Conservation (phyloP, 2,329 filamentous ascomycete genomes). For the Dactylellina drechsleri region DNA sequence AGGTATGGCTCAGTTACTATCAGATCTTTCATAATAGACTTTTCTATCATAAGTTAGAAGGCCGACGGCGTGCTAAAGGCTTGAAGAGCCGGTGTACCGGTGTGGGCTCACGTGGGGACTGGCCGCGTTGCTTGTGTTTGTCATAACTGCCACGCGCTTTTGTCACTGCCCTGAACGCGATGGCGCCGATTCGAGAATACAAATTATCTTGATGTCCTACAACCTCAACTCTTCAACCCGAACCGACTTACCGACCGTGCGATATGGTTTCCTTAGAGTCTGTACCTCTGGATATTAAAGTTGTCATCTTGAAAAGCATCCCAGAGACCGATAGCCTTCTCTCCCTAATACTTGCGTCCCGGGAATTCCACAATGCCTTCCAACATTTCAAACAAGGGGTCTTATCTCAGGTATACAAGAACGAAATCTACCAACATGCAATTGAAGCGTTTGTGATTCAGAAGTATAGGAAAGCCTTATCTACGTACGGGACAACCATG, state of each 20-base stretch:
- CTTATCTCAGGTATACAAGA: neutral
- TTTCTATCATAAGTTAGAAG: no score
- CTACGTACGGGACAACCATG: neutral
- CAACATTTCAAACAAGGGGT: neutral
- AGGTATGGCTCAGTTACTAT: no score
- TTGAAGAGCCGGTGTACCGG: no score
- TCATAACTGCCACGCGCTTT: no score
- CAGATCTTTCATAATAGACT: no score
- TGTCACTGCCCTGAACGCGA: no score
- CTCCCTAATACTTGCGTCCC: conserved; percentile 11
- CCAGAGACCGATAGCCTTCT: neutral
- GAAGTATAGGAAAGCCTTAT: neutral
- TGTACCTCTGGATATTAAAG: conserved; percentile 15
- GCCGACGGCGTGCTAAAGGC: no score
- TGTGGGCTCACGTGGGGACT: no score
- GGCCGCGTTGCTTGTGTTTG: no score
- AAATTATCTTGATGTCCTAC: no score
- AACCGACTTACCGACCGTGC: neutral
- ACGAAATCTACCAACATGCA: conserved; percentile 1
- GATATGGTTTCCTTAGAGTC: conserved; percentile 1
- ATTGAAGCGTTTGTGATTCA: neutral
- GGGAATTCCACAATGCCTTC: conserved; percentile 7
- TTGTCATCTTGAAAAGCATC: conserved; percentile 1
- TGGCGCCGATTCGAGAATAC: no score
- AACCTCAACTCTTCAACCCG: no score